Conservation (phyloP, 768 basidiomycete species). For the Mycena epipterygia region DNA sequence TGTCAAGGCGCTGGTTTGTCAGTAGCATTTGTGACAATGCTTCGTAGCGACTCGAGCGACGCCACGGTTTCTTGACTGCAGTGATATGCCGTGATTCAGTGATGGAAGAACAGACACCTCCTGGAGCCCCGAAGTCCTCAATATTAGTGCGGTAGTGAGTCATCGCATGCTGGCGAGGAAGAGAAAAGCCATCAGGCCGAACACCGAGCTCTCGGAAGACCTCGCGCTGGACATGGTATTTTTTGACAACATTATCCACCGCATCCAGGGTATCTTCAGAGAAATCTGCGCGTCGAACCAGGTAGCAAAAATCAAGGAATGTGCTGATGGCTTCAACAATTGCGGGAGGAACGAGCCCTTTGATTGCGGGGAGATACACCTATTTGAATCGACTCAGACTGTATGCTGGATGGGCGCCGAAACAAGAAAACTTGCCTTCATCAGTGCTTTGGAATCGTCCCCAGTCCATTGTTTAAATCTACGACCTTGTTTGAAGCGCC, state of each 20-base stretch:
- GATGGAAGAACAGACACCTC: conserved; percentile 33
- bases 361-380: conserved; percentile 41
- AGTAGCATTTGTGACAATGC: conserved; percentile 40
- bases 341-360: conserved; percentile 31
- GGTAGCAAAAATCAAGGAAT: conserved; percentile 44
- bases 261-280: conserved; percentile 4
- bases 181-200: conserved; percentile 26
- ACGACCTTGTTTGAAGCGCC: conserved; percentile 37
- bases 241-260: not conserved
- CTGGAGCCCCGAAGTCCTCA: conserved; percentile 38
- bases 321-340: conserved; percentile 34
- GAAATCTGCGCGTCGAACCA: conserved; percentile 33
- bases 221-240: conserved; percentile 1
- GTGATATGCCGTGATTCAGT: conserved; percentile 43
- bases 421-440: conserved; percentile 43
- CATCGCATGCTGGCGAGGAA: conserved; percentile 46
- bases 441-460: conserved; percentile 45
- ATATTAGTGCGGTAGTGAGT: conserved; percentile 39
- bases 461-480: conserved; percentile 45
- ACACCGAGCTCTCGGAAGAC: conserved; percentile 11
- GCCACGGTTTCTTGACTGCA: conserved; percentile 42
- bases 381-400: too few species aligned
- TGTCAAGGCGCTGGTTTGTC: conserved; percentile 39
- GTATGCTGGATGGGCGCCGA: too few species aligned
- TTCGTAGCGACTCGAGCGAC: conserved; percentile 36